Conservation (phyloP, 2,329 filamentous ascomycete genomes). For the Aspergillus persii region DNA sequence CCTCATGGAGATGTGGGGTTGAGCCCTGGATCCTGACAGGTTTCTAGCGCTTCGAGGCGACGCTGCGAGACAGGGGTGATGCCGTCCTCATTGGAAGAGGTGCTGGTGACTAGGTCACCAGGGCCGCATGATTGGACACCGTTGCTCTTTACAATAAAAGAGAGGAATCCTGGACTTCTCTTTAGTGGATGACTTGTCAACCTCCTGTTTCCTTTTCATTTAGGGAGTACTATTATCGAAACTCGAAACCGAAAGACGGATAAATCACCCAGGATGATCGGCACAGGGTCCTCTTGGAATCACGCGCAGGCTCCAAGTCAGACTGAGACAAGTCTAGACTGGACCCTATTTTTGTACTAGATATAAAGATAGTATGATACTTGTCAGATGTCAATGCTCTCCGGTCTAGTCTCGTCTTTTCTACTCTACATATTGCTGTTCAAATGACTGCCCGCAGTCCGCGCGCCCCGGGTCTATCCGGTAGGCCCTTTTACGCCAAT, state of each 20-base stretch:
- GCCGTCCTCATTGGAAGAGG: neutral
- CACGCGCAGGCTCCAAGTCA: neutral
- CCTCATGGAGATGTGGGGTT: conserved; percentile 26
- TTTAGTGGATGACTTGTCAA: neutral
- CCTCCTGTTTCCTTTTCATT: neutral
- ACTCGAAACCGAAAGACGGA: too few relatives aligned
- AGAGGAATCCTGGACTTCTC: too few relatives aligned
- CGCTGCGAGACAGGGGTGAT: neutral
- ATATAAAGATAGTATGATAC: neutral
- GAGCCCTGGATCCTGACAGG: conserved; percentile 21
- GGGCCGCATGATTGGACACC: neutral
- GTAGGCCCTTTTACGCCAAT: neutral
- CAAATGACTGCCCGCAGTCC: neutral
- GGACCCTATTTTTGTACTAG: neutral
- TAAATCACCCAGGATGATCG: conserved; percentile 3
- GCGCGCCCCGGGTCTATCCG: neutral
- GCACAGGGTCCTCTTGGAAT: conserved; percentile 11
- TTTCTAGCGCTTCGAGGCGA: conserved; percentile 7
- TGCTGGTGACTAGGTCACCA: neutral
- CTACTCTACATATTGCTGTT: neutral
- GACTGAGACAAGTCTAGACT: conserved; percentile 5
- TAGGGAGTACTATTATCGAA: too few relatives aligned
- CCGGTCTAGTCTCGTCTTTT: neutral
- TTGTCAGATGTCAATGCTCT: neutral
- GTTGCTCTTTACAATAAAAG: too few relatives aligned